Evolutionary conservation across 306 rosid species (phyloP).

Genomic region (Parietaria judaica): DNA sequence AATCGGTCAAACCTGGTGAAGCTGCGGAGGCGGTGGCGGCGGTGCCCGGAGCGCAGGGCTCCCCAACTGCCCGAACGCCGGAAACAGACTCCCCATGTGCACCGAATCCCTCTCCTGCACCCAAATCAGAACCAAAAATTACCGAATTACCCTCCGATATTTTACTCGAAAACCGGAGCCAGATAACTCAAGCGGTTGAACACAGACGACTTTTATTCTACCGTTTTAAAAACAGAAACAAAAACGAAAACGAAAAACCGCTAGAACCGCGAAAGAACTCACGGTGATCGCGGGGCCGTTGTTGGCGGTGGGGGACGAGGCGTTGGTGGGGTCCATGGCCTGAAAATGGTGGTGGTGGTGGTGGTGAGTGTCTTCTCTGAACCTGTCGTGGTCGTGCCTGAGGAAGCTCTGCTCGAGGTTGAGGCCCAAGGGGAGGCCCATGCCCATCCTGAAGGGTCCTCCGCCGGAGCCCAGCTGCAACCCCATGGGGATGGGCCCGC

Average conservation of each 20-base stretch:
- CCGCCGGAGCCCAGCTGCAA: slow-evolving; percentile 52
- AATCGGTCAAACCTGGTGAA: slow-evolving; percentile 52
- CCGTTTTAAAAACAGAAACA: slow-evolving; percentile 7
- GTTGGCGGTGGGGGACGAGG: slow-evolving; percentile 25
- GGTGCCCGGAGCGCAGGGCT: slow-evolving; percentile 54
- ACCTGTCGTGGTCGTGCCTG: slow-evolving; percentile 32
- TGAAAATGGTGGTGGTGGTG: slow-evolving; percentile 13
- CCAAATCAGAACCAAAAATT: background rate
- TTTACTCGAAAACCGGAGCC: background rate
- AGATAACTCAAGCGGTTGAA: too few relatives aligned
- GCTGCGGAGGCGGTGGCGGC: slow-evolving; percentile 29
- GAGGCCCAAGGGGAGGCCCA: slow-evolving; percentile 77
- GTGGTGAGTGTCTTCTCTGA: slow-evolving; percentile 31
- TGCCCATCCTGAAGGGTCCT: slow-evolving; percentile 31
- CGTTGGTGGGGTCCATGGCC: background rate
- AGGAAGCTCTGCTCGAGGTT: slow-evolving; percentile 70
- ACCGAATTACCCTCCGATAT: slow-evolving; percentile 13
- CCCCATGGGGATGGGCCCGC: slow-evolving; percentile 38
- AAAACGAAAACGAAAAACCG: slow-evolving; percentile 1
- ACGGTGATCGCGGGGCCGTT: slow-evolving; percentile 41
- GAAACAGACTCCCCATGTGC: slow-evolving; percentile 56
- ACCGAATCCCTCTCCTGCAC: slow-evolving; percentile 64
- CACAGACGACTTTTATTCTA: slow-evolving; percentile 2
- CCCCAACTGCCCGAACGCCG: slow-evolving; percentile 65
- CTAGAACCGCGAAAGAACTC: slow-evolving; percentile 14